Evolutionary conservation across 2,329 filamentous ascomycete species (phyloP).

Genomic region (Onygena corvina): DNA sequence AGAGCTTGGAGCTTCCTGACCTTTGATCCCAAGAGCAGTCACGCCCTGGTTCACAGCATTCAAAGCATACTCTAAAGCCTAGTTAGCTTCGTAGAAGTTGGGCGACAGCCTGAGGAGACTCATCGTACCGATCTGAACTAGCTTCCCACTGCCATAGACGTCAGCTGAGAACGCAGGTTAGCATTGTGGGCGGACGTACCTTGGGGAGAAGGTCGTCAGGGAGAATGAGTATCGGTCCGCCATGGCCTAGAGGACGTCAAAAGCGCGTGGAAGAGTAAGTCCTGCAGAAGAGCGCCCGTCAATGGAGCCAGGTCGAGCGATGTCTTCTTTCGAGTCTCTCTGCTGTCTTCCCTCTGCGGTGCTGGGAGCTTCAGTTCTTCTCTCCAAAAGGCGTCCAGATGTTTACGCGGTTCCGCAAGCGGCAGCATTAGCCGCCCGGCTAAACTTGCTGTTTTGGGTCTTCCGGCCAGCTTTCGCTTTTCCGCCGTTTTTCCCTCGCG

Average conservation of each 20-base stretch:
- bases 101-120: neutral
- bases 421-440: conserved; percentile 19
- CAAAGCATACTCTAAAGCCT: conserved; percentile 79
- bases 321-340: neutral
- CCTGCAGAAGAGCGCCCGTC: neutral
- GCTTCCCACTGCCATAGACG: conserved; percentile 63
- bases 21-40: conserved; percentile 96
- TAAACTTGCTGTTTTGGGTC: conserved; percentile 10
- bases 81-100: neutral
- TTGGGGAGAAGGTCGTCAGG: conserved; percentile 97
- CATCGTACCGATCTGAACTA: conserved; percentile 83
- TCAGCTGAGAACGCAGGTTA: conserved; percentile 32
- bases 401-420: conserved; percentile 23
- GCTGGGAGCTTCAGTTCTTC: neutral
- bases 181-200: conserved; percentile 46
- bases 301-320: neutral
- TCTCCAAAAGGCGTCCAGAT: conserved; percentile 8
- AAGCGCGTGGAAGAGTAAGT: neutral
- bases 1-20: conserved; percentile 35
- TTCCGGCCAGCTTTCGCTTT: conserved; percentile 10
- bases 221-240: conserved; percentile 99
- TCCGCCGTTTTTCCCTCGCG: conserved; percentile 7
- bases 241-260: conserved; percentile 45
- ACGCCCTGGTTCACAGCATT: conserved; percentile 99
- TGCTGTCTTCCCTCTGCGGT: neutral